Evolutionary conservation across 2,329 filamentous ascomycete species (phyloP).

Genomic region (Septoria linicola): DNA sequence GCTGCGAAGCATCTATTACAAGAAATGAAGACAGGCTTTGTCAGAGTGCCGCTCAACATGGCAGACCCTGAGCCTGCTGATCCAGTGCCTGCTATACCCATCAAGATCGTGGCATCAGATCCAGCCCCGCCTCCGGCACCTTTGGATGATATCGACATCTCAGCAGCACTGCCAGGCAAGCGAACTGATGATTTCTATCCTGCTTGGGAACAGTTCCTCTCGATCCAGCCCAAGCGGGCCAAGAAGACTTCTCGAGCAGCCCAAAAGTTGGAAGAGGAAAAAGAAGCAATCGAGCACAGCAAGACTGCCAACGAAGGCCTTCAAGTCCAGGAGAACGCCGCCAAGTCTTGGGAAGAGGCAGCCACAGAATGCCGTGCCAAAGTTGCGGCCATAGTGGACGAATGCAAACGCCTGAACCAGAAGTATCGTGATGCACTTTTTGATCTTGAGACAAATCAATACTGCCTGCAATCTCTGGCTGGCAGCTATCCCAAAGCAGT

Average conservation of each 20-base stretch:
- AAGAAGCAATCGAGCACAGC: constrained; percentile 22
- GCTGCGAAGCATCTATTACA: neutral
- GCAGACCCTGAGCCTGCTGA: constrained; percentile 26
- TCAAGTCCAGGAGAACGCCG: constrained; percentile 31
- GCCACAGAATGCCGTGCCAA: constrained; percentile 64
- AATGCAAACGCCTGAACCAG: constrained; percentile 74
- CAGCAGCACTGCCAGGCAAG: constrained; percentile 12
- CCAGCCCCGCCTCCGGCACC: constrained; percentile 17
- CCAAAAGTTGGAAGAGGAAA: constrained; percentile 25
- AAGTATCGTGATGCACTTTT: constrained; percentile 88
- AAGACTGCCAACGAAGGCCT: constrained; percentile 25
- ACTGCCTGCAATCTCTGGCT: constrained; percentile 33
- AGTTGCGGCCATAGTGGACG: constrained; percentile 57
- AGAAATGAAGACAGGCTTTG: constrained; percentile 25
- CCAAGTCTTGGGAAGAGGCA: constrained; percentile 68
- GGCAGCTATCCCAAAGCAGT: constrained; percentile 26
- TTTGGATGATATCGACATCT: constrained; percentile 9
- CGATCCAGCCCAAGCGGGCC: constrained; percentile 32
- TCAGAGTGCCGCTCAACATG: constrained; percentile 11
- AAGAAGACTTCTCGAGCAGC: constrained; percentile 27
- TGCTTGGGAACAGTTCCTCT: constrained; percentile 37
- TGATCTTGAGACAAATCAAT: constrained; percentile 69
- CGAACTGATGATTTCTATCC: constrained; percentile 30
- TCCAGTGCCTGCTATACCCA: constrained; percentile 29
- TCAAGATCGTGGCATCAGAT: constrained; percentile 28